Base-by-base conservation (phyloP, 352 stramenopile species). In the Plasmopara halstedii region DNA sequence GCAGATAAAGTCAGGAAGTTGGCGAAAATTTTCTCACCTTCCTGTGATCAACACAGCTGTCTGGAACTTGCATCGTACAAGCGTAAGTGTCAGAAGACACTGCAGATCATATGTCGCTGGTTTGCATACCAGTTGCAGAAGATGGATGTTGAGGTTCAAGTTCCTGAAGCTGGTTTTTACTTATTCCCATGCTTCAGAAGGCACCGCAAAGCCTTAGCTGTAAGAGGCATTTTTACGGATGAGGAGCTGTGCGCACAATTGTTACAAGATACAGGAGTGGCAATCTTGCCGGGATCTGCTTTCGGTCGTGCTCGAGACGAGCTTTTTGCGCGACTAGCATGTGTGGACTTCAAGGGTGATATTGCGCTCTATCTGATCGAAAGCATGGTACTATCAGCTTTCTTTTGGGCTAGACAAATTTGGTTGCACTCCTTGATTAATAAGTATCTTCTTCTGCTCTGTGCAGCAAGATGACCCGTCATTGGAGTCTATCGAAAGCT, bases 281-380 rank as follows among this genome's bases (percentile, higher is more conserved):
- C 83, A 34, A 84, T 94, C 36, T 59, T 94, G 7, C 83, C 83
- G 1, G 83, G 83, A 14, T 92, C 83, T 5, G 83, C 67, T 22
- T 94, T 94, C 46, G 83, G 83, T 10, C 75, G 83, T n/a, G 62
- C 60, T 8, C 69, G 74, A 1, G 58, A 83, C 14, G 82, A 94
- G 48, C 69, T 93, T 25, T 89, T 85, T 40, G 79, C 73, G 19
- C 79, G 83, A 0, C 64, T 94, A 26, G 83, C 83, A 5, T 93
- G 89, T 45, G 83, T 94, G 2, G 83, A 93, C 52, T 94, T 94
- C 41, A 90, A 93, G 50, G 83, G 83, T 42, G 83, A 91, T 19
- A 76, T 93, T 34, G 79, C 83, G 14, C 61, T 94, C 36, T 94
- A 94, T 39, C 50, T 91, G 1, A 88, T 94, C 50, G 79, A 90